Evolutionary conservation across 1,139 yeast species (phyloP), one percentile per base, ranked within the genome.

Genomic region (Saccharomycopsis crataegensis): DNA sequence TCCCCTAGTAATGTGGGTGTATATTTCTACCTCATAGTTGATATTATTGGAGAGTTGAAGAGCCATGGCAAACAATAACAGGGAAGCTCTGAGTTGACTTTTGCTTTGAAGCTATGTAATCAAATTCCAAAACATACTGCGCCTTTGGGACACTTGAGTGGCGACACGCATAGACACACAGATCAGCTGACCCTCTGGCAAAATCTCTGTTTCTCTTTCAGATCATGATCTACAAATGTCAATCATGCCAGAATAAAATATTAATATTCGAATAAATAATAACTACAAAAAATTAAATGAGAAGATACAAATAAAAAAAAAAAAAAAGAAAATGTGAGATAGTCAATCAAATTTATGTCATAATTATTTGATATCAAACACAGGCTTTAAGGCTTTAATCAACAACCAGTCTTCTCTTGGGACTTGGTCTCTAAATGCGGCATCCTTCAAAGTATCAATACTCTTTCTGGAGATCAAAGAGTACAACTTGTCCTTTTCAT

Each of bases 361-460:
- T 6, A 32, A 33, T 48, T 72, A 83, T 70, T 83, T 82, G 62
- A 86, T 85, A 65, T 84, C 96, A 66, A 93, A 87, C 48, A 88
- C 79, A 53, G 93, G 82, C 74, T 93, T 93, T 73, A 93, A 79
- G 67, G 86, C 85, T 76, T 87, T 88, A 67, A 93, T 77, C 70
- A 93, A 78, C 58, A 91, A 67, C 99, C 99, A 93, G 69, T 93
- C 99, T 51, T 91, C 96, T 69, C 96, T 83, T 53, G 94, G 78
- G 60, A 93, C 98, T 60, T 88, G 81, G 62, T 87, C 93, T 72
- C 99, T 83, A 82, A 91, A 93, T 1, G 98, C 97, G 52, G 96
- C 96, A 65, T 93, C 99, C 74, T 93, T 93, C 76, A 93, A 82
- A n/a, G 96, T 87, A 68, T 93, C 98, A 64, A 93, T 91, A 41